Conservation (phyloP, 805 yeast species). For the Ogataea neopini region DNA sequence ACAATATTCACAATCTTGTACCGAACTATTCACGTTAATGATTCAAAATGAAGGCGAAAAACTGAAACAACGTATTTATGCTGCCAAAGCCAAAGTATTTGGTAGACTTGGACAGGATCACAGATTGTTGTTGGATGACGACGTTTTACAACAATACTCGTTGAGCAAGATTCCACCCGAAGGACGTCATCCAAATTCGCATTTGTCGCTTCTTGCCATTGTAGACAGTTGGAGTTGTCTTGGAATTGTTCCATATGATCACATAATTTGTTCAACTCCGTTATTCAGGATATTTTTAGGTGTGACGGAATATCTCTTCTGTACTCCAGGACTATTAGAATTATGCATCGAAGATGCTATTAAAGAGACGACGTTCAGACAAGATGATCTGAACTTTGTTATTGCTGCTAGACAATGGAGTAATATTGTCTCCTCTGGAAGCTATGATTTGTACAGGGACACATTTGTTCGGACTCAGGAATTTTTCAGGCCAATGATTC, state of each 20-base stretch:
- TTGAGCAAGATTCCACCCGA: conserved; percentile 70
- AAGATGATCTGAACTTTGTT: conserved; percentile 90
- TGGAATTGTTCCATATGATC: conserved; percentile 91
- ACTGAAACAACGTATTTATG: conserved; percentile 54
- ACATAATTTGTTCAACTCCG: conserved; percentile 95
- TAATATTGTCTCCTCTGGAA: conserved; percentile 71
- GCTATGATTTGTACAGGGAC: conserved; percentile 66
- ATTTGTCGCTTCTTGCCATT: conserved; percentile 81
- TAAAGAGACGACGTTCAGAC: conserved; percentile 65
- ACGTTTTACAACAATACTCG: conserved; percentile 75
- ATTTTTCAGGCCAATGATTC: conserved; percentile 84
- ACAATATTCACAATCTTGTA: conserved; percentile 83
- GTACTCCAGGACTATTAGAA: conserved; percentile 81
- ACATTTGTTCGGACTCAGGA: conserved; percentile 78
- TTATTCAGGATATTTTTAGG: conserved; percentile 89
- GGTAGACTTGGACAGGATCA: conserved; percentile 58
- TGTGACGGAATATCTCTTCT: conserved; percentile 87
- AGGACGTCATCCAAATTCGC: conserved; percentile 78
- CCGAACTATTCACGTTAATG: conserved; percentile 82
- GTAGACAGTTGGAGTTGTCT: conserved; percentile 91
- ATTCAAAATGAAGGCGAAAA: conserved; percentile 64
- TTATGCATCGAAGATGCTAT: conserved; percentile 75
- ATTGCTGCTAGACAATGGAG: conserved; percentile 92
- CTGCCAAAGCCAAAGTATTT: conserved; percentile 78
- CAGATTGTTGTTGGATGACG: conserved; percentile 72